Percentiles rank a stretch among this genome's conserved stretches.
phyloP scores from a whole-genome alignment of 805 yeast genomes.

The Brettanomyces naardenensis region DNA sequence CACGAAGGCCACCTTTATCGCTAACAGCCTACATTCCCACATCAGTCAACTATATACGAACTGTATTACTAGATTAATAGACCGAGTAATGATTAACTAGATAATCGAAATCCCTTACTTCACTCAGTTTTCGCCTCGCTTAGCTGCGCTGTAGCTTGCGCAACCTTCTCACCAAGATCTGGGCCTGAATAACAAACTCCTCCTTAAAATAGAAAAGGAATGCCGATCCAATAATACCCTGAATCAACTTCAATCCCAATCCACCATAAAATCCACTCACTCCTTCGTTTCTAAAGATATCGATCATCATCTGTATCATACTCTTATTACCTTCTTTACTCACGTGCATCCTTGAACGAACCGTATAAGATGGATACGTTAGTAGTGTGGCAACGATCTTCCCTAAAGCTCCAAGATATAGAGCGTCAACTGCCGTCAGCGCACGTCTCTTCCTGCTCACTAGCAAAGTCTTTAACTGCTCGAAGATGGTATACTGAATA shows the following conservation, averaged over 20 bases:
- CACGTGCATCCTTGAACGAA: constrained; percentile 84
- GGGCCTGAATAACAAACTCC: constrained; percentile 58
- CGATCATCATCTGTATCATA: constrained; percentile 43
- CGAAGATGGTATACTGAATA: constrained; percentile 86
- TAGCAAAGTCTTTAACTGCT: constrained; percentile 67
- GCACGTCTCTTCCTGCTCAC: constrained; percentile 42
- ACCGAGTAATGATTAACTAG: too few species aligned
- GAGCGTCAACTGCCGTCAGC: constrained; percentile 70
- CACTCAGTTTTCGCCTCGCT: too few species aligned
- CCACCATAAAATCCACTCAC: constrained; percentile 75
- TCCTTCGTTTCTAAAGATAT: constrained; percentile 66
- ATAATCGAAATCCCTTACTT: too few species aligned
- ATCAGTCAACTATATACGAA: too few species aligned
- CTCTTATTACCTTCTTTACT: constrained; percentile 26
- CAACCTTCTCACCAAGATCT: constrained; percentile 36
- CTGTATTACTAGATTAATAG: too few species aligned
- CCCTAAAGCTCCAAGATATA: constrained; percentile 82
- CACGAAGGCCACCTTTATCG: too few species aligned
- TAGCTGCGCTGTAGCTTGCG: too few species aligned
- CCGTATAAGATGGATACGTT: constrained; percentile 88
- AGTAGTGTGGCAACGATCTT: constrained; percentile 81
- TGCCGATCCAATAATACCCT: constrained; percentile 83
- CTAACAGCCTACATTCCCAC: too few species aligned
- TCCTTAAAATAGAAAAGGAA: constrained; percentile 87
- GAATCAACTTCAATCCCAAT: constrained; percentile 67